Base-by-base conservation (phyloP, 2,329 filamentous ascomycete genomes). In the Graphilbum fragrans region DNA sequence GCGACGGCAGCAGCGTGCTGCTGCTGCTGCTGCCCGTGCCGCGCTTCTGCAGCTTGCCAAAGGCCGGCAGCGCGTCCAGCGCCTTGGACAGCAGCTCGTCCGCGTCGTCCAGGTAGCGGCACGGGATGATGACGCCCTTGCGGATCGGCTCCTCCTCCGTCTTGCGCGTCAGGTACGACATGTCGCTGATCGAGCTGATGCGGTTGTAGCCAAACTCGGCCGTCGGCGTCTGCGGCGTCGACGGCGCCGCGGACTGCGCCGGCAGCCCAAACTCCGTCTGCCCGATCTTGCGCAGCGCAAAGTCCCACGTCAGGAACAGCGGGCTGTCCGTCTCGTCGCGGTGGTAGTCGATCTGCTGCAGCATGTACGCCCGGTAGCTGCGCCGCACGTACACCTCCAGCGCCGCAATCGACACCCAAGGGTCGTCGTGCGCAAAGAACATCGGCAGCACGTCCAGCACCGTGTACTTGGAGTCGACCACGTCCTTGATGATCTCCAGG, bases 391-490 rank as follows among this genome's bases (percentile, higher is more conserved):
- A 98, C 38, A 96, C 88, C 60, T 98, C 92, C 5, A 98, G 75
- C 37, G 92, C 86, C 45, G 92, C 92, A 47, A 95, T 69, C 8
- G 86, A 86, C 23, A 98, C 90, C 86, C 87, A 96, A 12, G 86
- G 81, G 56, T 98, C 92, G 34, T 85, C 77, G 63, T 98, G 87
- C 27, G 80, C 84, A 58, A 98, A 98, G 77, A 98, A 98, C 44
- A 86, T 80, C 8, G 90, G 84, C 50, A 98, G 65, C 17, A 98
- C 92, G 57, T 98, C 92, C 53, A 95, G 94, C 49, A 98, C 92
- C 34, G 90, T 96, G 69, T 93, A 96, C 67, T 94, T 94, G 41
- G 92, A 96, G 63, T 98, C 92, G 40, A 98, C 86, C 25, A 98
- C 88, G 62, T 98, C 92, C 70, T 94, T 94, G 65, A 98, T 82